A percentile compares a stretch with the other conserved stretches of the same genome.
phyloP scores from a whole-genome alignment of 179 eudicot species.

The Amaranthus tricolor region DNA sequence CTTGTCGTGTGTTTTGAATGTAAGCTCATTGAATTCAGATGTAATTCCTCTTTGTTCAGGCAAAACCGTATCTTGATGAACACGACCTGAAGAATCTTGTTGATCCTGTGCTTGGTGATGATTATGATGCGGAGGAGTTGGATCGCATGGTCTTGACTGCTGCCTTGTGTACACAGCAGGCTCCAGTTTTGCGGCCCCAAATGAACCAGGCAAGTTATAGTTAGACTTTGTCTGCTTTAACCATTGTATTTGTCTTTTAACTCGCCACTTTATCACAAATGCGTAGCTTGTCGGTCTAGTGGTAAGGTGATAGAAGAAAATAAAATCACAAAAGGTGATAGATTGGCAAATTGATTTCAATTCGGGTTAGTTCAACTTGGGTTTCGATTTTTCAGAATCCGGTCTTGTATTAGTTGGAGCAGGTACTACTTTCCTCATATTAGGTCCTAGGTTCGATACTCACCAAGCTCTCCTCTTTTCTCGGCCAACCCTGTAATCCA shows the following conservation, averaged over 20 bases:
- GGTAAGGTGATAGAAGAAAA: no score
- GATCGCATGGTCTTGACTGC: slow-evolving; percentile 75
- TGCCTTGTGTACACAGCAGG: slow-evolving; percentile 65
- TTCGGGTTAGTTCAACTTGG: no score
- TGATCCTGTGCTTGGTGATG: slow-evolving; percentile 61
- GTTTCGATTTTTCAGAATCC: no score
- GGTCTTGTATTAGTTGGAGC: no score
- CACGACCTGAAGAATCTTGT: slow-evolving; percentile 58
- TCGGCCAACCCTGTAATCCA: no score
- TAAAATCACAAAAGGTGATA: no score
- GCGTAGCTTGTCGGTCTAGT: no score
- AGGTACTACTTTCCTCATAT: no score
- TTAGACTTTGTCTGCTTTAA: neutral
- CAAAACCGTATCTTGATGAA: slow-evolving; percentile 73
- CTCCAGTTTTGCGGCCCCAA: slow-evolving; percentile 68
- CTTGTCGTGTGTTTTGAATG: neutral
- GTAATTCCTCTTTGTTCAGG: slow-evolving; percentile 34
- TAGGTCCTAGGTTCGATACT: no score
- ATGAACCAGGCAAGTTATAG: slow-evolving; percentile 71
- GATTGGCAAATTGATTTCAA: no score
- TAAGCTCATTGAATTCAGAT: neutral
- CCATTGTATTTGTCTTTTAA: neutral
- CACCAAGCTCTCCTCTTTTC: no score
- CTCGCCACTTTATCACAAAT: no score
- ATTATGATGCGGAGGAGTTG: slow-evolving; percentile 59